Base-by-base conservation (phyloP, 176 grass and related monocot species). In the Chloris gayana region DNA sequence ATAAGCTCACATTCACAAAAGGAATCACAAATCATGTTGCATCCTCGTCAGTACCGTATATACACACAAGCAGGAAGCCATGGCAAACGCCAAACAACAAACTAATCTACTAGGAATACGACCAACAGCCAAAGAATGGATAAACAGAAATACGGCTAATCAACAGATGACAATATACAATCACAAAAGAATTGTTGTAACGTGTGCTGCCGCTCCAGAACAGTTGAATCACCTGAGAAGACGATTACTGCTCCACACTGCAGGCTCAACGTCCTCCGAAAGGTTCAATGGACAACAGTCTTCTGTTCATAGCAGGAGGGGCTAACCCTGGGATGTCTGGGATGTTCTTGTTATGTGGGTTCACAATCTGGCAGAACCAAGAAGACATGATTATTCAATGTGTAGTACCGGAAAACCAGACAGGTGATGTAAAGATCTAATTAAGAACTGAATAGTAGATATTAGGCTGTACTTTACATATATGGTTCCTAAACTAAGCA, bases 301-400 rank as follows among this genome's bases (percentile, higher is more conserved):
- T 94, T 84, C 90, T 86, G 72, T 89, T 86, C 83, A 91, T 91
- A n/a, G 92, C 92, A 31, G 96, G 96, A 75, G 96, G 96, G 14
- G 96, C 95, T 72, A 98, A 84, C 17, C 96, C 96, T 0, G 96
- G 96, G 71, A 98, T 98, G 26, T 98, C 92, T 84, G 77, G 77
- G 56, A 98, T 98, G 84, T 18, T 89, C 69, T 98, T 98, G 86
- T 98, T 98, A 59, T 82, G 85, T 12, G 96, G 96, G 49, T 91
- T 89, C 67, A 98, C 96, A 51, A 98, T 89, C 96, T 98, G 80
- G 12, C 64, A 78, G 33, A 68, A 82, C 39, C 24, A 83, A 8
- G 56, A 14, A 51, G 70, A 44, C n/a, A 35, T 53, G 10, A 11
- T 79, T 69, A 86, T 30, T 15, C 22, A 32, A 29, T 66, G 26